Base-by-base conservation (phyloP, 345 rosid species). In the Arabidopsis arenosa region DNA sequence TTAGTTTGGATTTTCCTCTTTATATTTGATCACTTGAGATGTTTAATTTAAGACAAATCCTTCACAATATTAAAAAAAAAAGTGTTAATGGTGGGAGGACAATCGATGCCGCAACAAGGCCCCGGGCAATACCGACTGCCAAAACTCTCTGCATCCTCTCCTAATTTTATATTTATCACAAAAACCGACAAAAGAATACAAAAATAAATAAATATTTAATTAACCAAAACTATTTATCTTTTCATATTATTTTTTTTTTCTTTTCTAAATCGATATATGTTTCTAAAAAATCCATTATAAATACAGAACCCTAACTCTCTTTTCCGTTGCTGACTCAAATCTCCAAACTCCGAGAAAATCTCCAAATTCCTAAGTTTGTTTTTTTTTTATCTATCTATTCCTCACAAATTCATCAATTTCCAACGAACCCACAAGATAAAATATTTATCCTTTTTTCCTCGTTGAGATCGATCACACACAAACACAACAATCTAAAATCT, bases 41-140 rank as follows among this genome's bases (percentile, higher is more conserved):
- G 54, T 76, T 77, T 57, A 72, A 62, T 62, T 17, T 9, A 21
- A 67, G 51, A 64, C 47, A 59, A 71, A 71, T 52, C 41, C 56
- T 9, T 47, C 63, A 21, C 35, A 37, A 53, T 7, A 51, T 9
- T 35, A 26, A 13, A 13, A 7, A 54, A 14, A 60, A 66, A 52
- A 18, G 49, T 36, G 48, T 67, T 37, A 49, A 70, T 74, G 80
- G 84, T 85, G 89, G 86, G 89, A 23, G 86, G 90, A 79, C 83
- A 82, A 35, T 55, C 79, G 81, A 81, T 81, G 80, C 86, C 86
- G 63, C 67, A 71, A 53, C 70, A 63, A 76, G 86, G 85, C 85
- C 90, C 88, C 63, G 80, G 83, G 86, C 72, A 79, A 77, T 83
- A 71, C 83, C 80, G 86, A 81, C 87, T 86, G 87, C 88, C 86